Base-by-base conservation (phyloP, 2,329 filamentous ascomycete species). In the Neonectria punicea region DNA sequence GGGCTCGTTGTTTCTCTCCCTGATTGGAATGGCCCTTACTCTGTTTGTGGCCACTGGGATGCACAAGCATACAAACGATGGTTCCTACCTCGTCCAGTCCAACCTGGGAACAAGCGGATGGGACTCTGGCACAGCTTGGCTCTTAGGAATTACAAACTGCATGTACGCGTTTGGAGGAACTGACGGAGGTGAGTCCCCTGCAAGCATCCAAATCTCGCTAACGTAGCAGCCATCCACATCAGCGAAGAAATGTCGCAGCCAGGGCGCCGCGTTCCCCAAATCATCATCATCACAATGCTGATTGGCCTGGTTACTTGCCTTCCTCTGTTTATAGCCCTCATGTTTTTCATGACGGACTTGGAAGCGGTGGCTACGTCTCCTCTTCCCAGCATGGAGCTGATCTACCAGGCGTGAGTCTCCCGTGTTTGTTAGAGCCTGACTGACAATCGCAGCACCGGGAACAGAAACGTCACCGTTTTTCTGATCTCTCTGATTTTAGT, bases 181-280 rank as follows among this genome's bases (percentile, higher is more conserved):
- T 3, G 64, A 66, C n/a, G 60, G 64, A 57, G 64, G 64, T 57
- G 5, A 44, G 53, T 20, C 18, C 2, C 20, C 3, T 5, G 13
- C 25, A 25, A 36, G 5, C 14, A 34, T 36, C 13, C 14, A 14
- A 16, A 36, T 36, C 34, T 16, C 13, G 34, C 22, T 22, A 53
- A 18, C 16, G 2, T 7, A 28, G 18, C 10, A 67, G 64, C 57
- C 6, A 67, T 64, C 14, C 64, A 67, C 25, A 67, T 67, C 5
- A 64, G 61, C n/a, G 64, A 67, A 20, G 64, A 67, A 25, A 64
- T 67, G 64, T n/a, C 64, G 2, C 61, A 67, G 16, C 64, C 64
- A 2, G 64, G 64, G 5, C 41, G 61, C 43, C 49, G 61, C 10
- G 64, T 66, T 2, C 64, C 64, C 0, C 64, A 66, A 18, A 61